These are phyloP conservation scores for Eucalyptus decipiens DNA, from an alignment of 345 rosid genomes.

Conservation along the genomic window DNA sequence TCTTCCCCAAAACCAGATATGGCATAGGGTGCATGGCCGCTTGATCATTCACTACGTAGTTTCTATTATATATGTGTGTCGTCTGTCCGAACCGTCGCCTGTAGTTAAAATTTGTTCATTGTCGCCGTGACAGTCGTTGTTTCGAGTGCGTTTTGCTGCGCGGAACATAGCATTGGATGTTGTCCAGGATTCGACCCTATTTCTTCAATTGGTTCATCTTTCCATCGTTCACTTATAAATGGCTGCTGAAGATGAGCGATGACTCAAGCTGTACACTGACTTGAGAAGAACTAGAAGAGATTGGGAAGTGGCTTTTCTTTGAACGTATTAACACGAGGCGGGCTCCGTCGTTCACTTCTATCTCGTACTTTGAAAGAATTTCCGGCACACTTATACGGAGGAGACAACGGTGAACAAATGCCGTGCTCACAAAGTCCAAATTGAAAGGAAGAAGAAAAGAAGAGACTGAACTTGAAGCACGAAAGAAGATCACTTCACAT, in stretches of 20 bases:
- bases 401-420: neutral
- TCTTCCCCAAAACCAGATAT: slow-evolving; percentile 33
- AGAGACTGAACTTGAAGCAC: neutral
- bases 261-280: neutral
- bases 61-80: neutral
- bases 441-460: neutral
- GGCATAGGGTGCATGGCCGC: slow-evolving; percentile 25
- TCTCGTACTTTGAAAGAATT: neutral
- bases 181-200: neutral
- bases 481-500: neutral
- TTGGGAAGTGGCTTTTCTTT: neutral
- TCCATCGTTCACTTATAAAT: neutral
- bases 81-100: neutral
- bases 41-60: neutral
- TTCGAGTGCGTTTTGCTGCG: neutral
- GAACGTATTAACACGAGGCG: neutral
- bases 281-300: neutral
- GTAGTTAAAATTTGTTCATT: neutral
- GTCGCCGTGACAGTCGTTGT: neutral
- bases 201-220: neutral
- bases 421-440: neutral
- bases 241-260: neutral
- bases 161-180: neutral
- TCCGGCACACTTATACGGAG: neutral
- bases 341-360: neutral